Evolutionary conservation across 176 grass and related monocot species (phyloP), one percentile per base, ranked within the genome.

Genomic region (Oryza nivara): DNA sequence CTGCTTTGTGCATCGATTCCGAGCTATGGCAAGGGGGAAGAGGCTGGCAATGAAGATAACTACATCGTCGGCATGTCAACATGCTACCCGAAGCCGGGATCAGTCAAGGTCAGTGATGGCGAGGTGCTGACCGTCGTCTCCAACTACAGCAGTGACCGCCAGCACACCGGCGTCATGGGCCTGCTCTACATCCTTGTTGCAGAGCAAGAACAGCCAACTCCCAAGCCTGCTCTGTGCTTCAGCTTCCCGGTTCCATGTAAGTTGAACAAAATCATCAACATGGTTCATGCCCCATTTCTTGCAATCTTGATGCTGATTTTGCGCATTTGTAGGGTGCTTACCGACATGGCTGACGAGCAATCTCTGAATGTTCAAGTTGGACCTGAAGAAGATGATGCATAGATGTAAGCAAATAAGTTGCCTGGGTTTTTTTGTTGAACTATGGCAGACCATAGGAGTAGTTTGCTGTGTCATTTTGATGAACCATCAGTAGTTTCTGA

Each of bases 171-270:
- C 44, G 91, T 95, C 9, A 98, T 98, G 96, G 76, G 87, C 32
- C 93, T 98, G 64, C 90, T 92, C 93, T 98, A 98, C 83, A 90
- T 98, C 80, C 82, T 95, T 51, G 93, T 95, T 2, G 92, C 93
- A 22, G 95, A 95, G 44, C 84, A 44, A 6, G 75, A 80, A 34
- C 66, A 30, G 7, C 19, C 44, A 16, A 73, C 41, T 20, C 52
- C 64, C 7, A 79, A 86, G 65, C 85, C 61, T 38, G 67, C 77
- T 4, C 34, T 89, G 0, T 80, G 58, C 81, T 86, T 91, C 47
- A 81, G 54, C 46, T 91, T 87, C 86, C 88, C 89, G 1, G 63
- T 40, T 26, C 54, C 86, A 81, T 90, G 95, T 94, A 78, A 88
- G 88, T 36, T 83, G 7, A 65, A 56, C 77, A 17, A 14, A 3